Base-by-base conservation (phyloP, 1,284 basidiomycete species). In the Ceratobasidium sp. region DNA sequence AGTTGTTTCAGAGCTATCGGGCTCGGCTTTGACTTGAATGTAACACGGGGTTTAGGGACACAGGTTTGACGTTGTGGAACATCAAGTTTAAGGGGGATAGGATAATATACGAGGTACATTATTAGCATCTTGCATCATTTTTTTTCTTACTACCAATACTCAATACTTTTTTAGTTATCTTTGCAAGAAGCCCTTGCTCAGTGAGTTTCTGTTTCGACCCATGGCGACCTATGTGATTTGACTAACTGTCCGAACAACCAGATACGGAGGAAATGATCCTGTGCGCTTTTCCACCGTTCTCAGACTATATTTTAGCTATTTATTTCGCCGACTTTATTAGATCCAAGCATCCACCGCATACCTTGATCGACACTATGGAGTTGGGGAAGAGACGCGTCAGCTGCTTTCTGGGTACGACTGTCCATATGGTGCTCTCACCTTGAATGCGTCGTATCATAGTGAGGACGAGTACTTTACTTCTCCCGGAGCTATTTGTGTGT, bases 341-440 rank as follows among this genome's bases (percentile, higher is more conserved):
- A 86, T 90, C 81, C 91, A 93, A 84, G 84, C 88, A 0, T 87
- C 89, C 0, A 91, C 91, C 2, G 90, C 90, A 2, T 93, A 90
- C 88, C 87, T 92, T 9, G 92, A 93, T 81, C 86, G 91, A 6
- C 89, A 88, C 81, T 93, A 92, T 80, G 92, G 92, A 46, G 91
- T 93, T 90, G 84, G 84, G n/a, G 64, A 60, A 39, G 49, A 64
- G 40, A 40, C 78, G 58, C 51, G 69, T 12, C 64, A 61, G 49
- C 39, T 78, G 1, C 60, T 79, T 9, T 71, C 61, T 46, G 89
- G 89, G 0, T 93, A 92, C 82, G 91, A 93, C 83, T 92, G 91
- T 81, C 92, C 92, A 2, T 84, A 88, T 79, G 89, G 92, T 72
- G 89, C 91, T 0, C 85, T 89, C 15, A 90, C 88, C 81, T 85